phyloP scores from a whole-genome alignment of 2,329 filamentous ascomycete species.

The Penicillium brevicompactum region DNA sequence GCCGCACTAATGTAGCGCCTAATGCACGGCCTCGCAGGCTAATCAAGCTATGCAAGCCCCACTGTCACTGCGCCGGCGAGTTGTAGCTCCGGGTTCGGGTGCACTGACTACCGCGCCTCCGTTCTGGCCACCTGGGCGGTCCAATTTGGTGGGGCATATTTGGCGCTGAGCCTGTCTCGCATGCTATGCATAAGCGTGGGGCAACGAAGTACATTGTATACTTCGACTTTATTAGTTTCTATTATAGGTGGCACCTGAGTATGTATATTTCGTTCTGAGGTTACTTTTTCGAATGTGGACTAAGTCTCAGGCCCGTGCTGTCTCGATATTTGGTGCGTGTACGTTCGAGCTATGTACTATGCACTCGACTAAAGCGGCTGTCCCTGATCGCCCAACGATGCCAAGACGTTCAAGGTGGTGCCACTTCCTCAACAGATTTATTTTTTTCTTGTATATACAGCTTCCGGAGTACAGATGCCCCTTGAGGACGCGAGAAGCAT shows the following conservation, averaged over 20 bases:
- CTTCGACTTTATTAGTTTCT: neutral
- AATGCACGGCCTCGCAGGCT: constrained; percentile 19
- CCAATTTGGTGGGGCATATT: constrained; percentile 1
- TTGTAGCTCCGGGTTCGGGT: constrained; percentile 18
- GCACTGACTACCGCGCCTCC: constrained; percentile 24
- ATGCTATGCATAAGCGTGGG: constrained; percentile 25
- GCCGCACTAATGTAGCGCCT: constrained; percentile 24
- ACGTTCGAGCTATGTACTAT: neutral
- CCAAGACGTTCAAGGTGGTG: constrained; percentile 5
- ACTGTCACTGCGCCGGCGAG: constrained; percentile 18
- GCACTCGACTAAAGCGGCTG: constrained; percentile 6
- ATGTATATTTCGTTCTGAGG: neutral
- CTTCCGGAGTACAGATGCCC: constrained; percentile 4
- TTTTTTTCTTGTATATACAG: neutral
- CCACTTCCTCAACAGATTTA: neutral
- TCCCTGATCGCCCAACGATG: constrained; percentile 9
- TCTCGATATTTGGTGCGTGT: neutral
- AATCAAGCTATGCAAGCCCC: constrained; percentile 17
- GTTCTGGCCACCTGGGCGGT: constrained; percentile 5
- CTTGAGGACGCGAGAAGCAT: constrained; percentile 14
- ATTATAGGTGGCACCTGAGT: neutral
- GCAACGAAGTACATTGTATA: constrained; percentile 7
- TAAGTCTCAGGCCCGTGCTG: constrained; percentile 1
- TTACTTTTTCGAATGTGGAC: neutral
- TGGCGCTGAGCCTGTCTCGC: constrained; percentile 8